Percentiles rank a stretch among this genome's conserved stretches.
Evolutionary conservation across 352 stramenopile species (phyloP).

Genomic region (Hyaloperonospora arabidopsidis): DNA sequence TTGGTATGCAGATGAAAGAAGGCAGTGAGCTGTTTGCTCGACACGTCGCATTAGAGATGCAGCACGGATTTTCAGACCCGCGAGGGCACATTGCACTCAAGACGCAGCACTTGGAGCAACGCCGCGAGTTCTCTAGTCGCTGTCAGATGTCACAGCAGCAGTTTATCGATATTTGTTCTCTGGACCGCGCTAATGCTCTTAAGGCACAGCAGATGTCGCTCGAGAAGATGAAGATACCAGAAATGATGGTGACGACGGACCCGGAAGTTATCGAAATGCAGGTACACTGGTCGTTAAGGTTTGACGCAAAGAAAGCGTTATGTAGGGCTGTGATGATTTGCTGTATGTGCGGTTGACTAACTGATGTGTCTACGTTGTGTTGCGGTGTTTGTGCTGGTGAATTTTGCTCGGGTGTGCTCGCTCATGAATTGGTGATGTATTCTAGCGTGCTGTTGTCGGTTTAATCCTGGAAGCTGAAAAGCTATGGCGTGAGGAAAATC

Average conservation of each 20-base stretch:
- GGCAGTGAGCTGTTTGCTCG: slow-evolving; percentile 57
- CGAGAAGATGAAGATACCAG: slow-evolving; percentile 62
- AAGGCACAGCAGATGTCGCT: slow-evolving; percentile 66
- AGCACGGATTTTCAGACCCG: slow-evolving; percentile 35
- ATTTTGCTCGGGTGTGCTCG: slow-evolving; percentile 1
- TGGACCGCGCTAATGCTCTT: slow-evolving; percentile 54
- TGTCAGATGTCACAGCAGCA: slow-evolving; percentile 72
- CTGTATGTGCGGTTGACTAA: slow-evolving; percentile 5
- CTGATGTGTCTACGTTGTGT: background rate
- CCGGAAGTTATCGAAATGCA: slow-evolving; percentile 35
- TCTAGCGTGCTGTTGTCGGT: slow-evolving; percentile 53
- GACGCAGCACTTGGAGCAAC: slow-evolving; percentile 54
- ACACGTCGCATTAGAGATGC: slow-evolving; percentile 43
- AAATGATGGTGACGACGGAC: slow-evolving; percentile 55
- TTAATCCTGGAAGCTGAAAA: slow-evolving; percentile 68
- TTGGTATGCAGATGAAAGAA: slow-evolving; percentile 80
- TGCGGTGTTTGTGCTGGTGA: slow-evolving; percentile 5
- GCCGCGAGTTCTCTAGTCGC: slow-evolving; percentile 53
- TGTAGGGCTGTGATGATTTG: background rate
- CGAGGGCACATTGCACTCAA: slow-evolving; percentile 48
- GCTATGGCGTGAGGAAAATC: slow-evolving; percentile 50
- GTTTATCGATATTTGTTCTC: slow-evolving; percentile 67
- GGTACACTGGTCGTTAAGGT: slow-evolving; percentile 24
- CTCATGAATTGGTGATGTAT: slow-evolving; percentile 5
- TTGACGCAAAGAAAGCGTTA: background rate